phyloP scores from a whole-genome alignment of 208 protist species.

The Balamuthia mandrillaris region DNA sequence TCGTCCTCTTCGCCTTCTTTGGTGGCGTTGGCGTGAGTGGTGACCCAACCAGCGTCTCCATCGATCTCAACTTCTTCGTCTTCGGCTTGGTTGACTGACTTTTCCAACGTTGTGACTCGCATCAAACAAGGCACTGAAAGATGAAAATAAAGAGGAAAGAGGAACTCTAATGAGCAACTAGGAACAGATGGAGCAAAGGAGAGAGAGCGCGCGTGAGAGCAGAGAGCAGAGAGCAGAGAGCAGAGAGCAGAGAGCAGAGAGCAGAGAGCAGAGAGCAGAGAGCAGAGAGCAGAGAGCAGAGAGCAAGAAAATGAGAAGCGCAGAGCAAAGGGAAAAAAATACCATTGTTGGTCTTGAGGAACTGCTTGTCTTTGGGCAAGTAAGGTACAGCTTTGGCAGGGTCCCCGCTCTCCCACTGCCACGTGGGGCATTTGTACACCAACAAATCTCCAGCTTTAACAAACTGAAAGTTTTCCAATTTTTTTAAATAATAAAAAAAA shows the following conservation, averaged over 20 bases:
- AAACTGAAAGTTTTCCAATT: not conserved
- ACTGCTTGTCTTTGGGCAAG: slow-evolving; percentile 92
- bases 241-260: no score
- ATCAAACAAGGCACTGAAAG: slow-evolving; percentile 54
- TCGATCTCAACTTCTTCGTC: slow-evolving; percentile 5
- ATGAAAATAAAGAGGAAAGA: not conserved
- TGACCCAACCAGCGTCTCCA: slow-evolving; percentile 13
- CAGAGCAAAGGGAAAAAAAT: no score
- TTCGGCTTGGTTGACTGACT: not conserved
- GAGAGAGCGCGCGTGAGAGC: no score
- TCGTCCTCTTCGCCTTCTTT: slow-evolving; percentile 30
- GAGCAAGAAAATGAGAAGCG: not conserved
- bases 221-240: no score
- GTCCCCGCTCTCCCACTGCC: slow-evolving; percentile 65
- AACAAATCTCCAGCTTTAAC: not conserved
- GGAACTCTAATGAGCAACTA: not conserved
- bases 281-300: not conserved
- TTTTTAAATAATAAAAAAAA: not conserved
- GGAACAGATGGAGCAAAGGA: not conserved
- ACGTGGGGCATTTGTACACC: not conserved
- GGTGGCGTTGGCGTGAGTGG: not conserved
- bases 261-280: no score
- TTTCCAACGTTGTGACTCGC: slow-evolving; percentile 27
- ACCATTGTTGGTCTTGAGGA: slow-evolving; percentile 83
- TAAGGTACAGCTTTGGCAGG: slow-evolving; percentile 75